Conservation (phyloP, 108 stramenopile genomes). For the Pseudonitzschia multiseries region DNA sequence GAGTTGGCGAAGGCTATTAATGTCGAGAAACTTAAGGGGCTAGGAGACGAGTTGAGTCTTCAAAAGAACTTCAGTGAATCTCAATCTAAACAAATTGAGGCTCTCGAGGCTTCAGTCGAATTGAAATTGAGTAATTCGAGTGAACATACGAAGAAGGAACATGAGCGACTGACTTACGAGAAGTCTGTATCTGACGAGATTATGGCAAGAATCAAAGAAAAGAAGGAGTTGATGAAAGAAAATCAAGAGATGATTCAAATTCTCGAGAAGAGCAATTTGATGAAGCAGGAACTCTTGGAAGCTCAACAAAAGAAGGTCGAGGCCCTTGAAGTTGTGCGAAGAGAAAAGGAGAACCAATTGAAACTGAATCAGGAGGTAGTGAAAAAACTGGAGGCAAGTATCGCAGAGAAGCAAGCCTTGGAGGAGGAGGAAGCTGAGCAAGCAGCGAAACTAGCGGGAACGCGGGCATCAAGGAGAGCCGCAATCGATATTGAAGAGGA, state of each 20-base stretch:
- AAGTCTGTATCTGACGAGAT: slow-evolving; percentile 9
- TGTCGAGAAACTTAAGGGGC: slow-evolving; percentile 5
- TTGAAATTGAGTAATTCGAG: background rate
- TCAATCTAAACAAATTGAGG: slow-evolving; percentile 12
- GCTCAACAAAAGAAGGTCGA: slow-evolving; percentile 29
- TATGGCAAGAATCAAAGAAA: background rate
- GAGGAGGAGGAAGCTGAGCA: slow-evolving; percentile 12
- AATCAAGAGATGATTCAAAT: slow-evolving; percentile 14
- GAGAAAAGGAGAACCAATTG: slow-evolving; percentile 18
- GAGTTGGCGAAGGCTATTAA: background rate
- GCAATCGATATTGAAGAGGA: slow-evolving; percentile 21
- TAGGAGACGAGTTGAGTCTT: slow-evolving; percentile 10
- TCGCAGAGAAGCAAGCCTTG: slow-evolving; percentile 10
- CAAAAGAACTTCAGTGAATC: slow-evolving; percentile 16
- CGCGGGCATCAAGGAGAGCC: slow-evolving; percentile 8
- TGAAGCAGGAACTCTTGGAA: slow-evolving; percentile 23
- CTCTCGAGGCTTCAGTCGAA: background rate
- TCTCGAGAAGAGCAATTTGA: slow-evolving; percentile 26
- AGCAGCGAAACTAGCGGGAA: slow-evolving; percentile 2
- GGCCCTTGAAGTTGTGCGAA: slow-evolving; percentile 6
- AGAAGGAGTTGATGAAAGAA: slow-evolving; percentile 21
- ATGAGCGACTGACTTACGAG: slow-evolving; percentile 3
- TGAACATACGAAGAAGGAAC: background rate
- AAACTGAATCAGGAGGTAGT: slow-evolving; percentile 19
- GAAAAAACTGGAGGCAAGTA: slow-evolving; percentile 20